These are phyloP conservation scores for Mycena floridula DNA, from an alignment of 768 basidiomycete genomes.

Conservation along the genomic window DNA sequence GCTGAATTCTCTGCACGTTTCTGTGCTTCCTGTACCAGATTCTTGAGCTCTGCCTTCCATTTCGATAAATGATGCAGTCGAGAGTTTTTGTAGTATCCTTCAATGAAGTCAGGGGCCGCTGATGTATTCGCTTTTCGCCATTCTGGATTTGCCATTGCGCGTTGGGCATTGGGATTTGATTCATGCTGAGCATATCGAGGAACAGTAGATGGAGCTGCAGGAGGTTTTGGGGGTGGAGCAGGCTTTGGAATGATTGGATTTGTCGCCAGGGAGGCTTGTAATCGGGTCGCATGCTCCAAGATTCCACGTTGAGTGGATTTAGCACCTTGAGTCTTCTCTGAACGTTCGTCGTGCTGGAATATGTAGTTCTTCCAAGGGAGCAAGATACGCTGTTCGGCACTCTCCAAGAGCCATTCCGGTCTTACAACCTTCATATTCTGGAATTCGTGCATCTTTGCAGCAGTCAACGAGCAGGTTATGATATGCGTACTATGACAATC, in stretches of 20 bases:
- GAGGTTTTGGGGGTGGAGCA: constrained; percentile 13
- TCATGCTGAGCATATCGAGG: constrained; percentile 62
- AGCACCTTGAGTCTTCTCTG: constrained; percentile 44
- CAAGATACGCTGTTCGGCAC: constrained; percentile 56
- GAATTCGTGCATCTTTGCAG: constrained; percentile 85
- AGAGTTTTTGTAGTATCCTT: constrained; percentile 78
- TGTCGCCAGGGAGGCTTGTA: constrained; percentile 17
- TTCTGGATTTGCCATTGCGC: constrained; percentile 74
- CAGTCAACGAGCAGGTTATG: constrained; percentile 85
- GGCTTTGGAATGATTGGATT: constrained; percentile 41
- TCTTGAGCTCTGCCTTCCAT: constrained; percentile 88
- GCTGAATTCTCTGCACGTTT: constrained; percentile 47
- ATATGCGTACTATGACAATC: constrained; percentile 68
- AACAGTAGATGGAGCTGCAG: constrained; percentile 31
- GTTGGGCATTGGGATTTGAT: constrained; percentile 69
- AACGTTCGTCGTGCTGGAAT: constrained; percentile 42
- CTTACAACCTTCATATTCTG: constrained; percentile 84
- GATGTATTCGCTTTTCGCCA: constrained; percentile 91
- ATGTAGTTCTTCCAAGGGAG: constrained; percentile 79
- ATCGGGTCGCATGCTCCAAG: too few species aligned
- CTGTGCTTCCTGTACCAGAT: constrained; percentile 75
- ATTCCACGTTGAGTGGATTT: constrained; percentile 34
- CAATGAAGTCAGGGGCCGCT: constrained; percentile 79
- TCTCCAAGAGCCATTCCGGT: constrained; percentile 86
- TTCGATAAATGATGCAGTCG: constrained; percentile 89